Evolutionary conservation across 2,329 filamentous ascomycete genomes (phyloP), one percentile per base, ranked within the genome.

Genomic region (Fusarium sp.): DNA sequence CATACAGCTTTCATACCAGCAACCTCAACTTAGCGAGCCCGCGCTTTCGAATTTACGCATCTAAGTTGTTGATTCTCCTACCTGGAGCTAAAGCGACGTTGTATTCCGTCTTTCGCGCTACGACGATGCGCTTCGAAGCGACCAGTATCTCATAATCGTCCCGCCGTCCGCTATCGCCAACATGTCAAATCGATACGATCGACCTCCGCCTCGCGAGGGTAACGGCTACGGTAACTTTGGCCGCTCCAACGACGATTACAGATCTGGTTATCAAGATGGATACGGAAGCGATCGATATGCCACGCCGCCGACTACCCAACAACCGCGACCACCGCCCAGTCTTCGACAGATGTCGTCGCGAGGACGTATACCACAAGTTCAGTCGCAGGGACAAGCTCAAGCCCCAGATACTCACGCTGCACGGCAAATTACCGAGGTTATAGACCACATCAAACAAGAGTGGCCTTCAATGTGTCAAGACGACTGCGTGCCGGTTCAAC

Each of bases 391-490:
- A 13, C 62, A 38, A 47, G 20, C 53, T 30, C 61, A 51, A 13
- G 31, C 33, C 20, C 37, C 61, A n/a, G 62, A 80, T 72, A 82
- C 85, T 42, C 85, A 80, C 68, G 85, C 85, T 55, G 85, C 88
- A 77, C 80, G 83, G 49, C 85, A 88, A 76, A 88, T 89, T 62
- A 80, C 81, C 50, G 83, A 88, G 72, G 88, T 97, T 3, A 84
- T 98, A 49, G 89, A 93, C 70, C 89, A 92, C 71, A 97, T 99
- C 75, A 90, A 94, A 77, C 83, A 87, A 59, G 93, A 97, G 76
- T 99, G 96, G 95, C 91, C 92, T 42, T 91, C 94, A 72, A 96
- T 99, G 92, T 93, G 92, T 69, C 87, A 92, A 73, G 91, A 91
- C 66, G 91, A 96, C 76, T 97, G 94, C 77, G 89, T 97, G 33